Percentiles rank a stretch among this genome's conserved stretches.
phyloP scores from a whole-genome alignment of 257 asterid genomes.

The Oldenlandia corymbosa region DNA sequence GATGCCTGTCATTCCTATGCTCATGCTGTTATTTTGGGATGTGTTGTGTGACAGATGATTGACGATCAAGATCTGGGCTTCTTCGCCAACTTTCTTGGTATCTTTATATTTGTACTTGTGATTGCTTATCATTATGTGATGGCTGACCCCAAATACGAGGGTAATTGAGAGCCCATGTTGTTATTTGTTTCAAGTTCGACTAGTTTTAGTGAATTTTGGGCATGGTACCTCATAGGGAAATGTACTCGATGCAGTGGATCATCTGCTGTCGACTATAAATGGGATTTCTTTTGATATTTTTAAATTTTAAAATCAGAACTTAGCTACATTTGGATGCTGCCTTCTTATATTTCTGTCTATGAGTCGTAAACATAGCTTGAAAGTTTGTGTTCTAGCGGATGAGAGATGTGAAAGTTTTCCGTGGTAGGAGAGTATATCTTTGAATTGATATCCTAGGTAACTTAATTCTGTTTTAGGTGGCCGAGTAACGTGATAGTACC shows the following conservation, averaged over 20 bases:
- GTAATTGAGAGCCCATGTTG: slow-evolving; percentile 41
- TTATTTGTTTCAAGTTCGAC: slow-evolving; percentile 19
- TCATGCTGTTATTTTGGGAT: no score
- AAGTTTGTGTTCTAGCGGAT: no score
- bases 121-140: slow-evolving; percentile 85
- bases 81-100: slow-evolving; percentile 95
- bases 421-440: no score
- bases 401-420: no score
- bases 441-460: no score
- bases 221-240: slow-evolving; percentile 19
- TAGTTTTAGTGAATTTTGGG: slow-evolving; percentile 23
- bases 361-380: no score
- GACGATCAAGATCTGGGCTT: slow-evolving; percentile 96
- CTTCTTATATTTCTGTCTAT: no score
- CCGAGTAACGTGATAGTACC: no score
- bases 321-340: no score
- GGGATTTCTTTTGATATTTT: slow-evolving; percentile 18
- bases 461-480: no score
- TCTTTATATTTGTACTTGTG: slow-evolving; percentile 73
- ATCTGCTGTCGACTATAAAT: slow-evolving; percentile 17
- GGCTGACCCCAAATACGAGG: slow-evolving; percentile 93
- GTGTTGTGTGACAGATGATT: slow-evolving; percentile 82
- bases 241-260: slow-evolving; percentile 21
- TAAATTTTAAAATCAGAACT: no score
- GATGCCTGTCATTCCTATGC: no score